phyloP scores from a whole-genome alignment of 352 stramenopile genomes.

The Phytophthora quininea region DNA sequence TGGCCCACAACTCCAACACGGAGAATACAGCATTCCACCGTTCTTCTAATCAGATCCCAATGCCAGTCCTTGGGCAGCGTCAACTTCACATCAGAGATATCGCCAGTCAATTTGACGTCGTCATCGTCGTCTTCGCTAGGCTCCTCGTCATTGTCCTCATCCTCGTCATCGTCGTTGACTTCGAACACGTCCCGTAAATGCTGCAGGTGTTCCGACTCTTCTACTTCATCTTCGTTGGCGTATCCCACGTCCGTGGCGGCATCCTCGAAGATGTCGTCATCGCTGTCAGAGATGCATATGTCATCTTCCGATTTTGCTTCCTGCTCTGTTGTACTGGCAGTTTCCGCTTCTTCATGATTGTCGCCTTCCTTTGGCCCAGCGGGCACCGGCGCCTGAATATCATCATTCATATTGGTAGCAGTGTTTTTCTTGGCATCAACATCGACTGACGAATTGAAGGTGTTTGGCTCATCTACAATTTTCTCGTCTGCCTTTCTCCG shows the following conservation, averaged over 20 bases:
- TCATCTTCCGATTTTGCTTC: slow-evolving; percentile 21
- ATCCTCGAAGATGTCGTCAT: slow-evolving; percentile 52
- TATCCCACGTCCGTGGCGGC: slow-evolving; percentile 14
- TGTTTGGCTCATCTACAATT: neutral
- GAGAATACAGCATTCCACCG: slow-evolving; percentile 56
- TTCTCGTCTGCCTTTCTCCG: neutral
- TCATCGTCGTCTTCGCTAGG: slow-evolving; percentile 29
- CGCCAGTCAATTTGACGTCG: slow-evolving; percentile 27
- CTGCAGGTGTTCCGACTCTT: slow-evolving; percentile 84
- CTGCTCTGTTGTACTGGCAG: neutral
- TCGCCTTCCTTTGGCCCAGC: neutral
- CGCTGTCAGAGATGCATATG: slow-evolving; percentile 35
- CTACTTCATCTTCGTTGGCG: slow-evolving; percentile 67
- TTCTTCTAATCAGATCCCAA: slow-evolving; percentile 72
- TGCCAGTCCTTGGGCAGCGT: slow-evolving; percentile 51
- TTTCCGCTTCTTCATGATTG: neutral
- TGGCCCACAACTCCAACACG: slow-evolving; percentile 27
- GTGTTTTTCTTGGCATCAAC: neutral
- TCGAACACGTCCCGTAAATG: slow-evolving; percentile 85
- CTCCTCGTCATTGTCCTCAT: slow-evolving; percentile 21
- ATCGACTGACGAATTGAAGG: neutral
- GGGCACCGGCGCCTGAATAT: neutral
- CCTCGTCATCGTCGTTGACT: slow-evolving; percentile 33
- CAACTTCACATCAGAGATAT: slow-evolving; percentile 26
- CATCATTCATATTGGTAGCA: neutral